Conservation (phyloP, 2,329 filamentous ascomycete species). For the Tolypocladium nubicola region DNA sequence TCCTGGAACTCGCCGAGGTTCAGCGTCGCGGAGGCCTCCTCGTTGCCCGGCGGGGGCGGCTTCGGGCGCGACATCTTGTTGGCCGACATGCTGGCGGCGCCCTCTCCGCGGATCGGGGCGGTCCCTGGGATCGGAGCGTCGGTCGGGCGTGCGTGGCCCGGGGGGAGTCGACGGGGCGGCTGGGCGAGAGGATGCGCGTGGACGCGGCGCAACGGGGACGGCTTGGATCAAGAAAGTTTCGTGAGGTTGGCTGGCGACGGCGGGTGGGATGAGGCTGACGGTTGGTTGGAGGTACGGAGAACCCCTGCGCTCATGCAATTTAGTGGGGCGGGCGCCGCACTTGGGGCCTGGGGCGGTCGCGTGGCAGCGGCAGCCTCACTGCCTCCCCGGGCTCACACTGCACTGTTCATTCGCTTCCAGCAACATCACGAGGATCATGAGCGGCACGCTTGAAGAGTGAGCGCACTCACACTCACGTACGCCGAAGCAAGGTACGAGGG, state of each 20-base stretch:
- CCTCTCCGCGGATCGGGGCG: background rate
- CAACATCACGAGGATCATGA: background rate
- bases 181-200: background rate
- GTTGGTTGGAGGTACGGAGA: background rate
- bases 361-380: background rate
- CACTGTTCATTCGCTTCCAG: background rate
- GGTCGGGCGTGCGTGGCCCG: background rate
- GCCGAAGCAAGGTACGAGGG: background rate
- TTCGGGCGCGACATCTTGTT: constrained; percentile 54
- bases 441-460: background rate
- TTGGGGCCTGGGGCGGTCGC: background rate
- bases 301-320: background rate
- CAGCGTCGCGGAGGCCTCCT: constrained; percentile 73
- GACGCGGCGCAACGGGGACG: background rate
- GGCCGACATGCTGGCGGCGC: constrained; percentile 16
- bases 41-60: constrained; percentile 63
- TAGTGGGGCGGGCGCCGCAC: background rate
- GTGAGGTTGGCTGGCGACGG: background rate
- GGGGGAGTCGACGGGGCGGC: background rate
- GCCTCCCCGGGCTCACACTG: background rate
- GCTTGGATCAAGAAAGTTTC: background rate
- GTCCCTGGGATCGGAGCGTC: background rate
- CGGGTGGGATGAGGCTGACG: background rate
- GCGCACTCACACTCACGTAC: background rate
- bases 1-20: constrained; percentile 89